These are phyloP conservation scores for Gossypium anomalum DNA, from an alignment of 345 rosid species.

Conservation along the genomic window DNA sequence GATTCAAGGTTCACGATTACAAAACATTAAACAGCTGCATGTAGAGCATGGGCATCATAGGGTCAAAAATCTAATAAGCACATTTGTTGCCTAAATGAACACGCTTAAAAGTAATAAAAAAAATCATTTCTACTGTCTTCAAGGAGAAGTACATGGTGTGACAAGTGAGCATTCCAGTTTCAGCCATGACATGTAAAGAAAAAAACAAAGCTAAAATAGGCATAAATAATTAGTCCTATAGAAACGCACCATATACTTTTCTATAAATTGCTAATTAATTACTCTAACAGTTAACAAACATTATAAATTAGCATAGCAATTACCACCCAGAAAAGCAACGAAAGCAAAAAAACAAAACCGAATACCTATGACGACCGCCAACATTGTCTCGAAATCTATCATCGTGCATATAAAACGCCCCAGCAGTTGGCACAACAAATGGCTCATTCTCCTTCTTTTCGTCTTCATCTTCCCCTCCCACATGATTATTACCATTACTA, in stretches of 20 bases:
- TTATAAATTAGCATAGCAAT: neutral
- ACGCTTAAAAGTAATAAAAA: neutral
- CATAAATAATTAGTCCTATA: neutral
- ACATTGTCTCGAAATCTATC: conserved; percentile 73
- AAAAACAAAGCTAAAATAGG: neutral
- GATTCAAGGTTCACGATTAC: neutral
- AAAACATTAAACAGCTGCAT: neutral
- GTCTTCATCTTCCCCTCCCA: conserved; percentile 36
- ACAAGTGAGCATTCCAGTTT: neutral
- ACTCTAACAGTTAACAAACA: neutral
- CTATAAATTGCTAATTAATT: neutral
- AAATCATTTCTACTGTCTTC: neutral
- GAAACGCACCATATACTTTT: neutral
- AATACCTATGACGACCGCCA: conserved; percentile 61
- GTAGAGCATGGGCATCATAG: neutral
- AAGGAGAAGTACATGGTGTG: neutral
- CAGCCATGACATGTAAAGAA: neutral
- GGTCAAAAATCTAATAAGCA: neutral
- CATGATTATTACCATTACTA: conserved; percentile 22
- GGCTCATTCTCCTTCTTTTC: conserved; percentile 79
- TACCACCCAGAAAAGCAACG: neutral
- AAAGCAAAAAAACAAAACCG: neutral
- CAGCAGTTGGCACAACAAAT: conserved; percentile 93
- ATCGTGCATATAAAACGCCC: conserved; percentile 98
- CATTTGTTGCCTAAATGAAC: neutral